Evolutionary conservation across 768 basidiomycete species (phyloP).

Genomic region (Collybia mongolica): DNA sequence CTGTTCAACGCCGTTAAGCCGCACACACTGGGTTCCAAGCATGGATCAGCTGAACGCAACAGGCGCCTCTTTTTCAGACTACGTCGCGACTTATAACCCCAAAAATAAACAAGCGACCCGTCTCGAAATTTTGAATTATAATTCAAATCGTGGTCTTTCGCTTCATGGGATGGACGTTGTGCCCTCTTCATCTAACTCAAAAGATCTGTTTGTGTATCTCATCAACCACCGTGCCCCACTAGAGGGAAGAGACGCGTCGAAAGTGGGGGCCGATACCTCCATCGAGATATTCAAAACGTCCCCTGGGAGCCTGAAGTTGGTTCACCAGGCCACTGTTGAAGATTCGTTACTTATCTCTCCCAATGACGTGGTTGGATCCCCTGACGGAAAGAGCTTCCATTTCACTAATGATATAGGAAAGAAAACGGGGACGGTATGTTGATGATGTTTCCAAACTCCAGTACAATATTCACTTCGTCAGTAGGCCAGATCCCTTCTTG

Average conservation of each 20-base stretch:
- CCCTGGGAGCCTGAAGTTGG: constrained; percentile 40
- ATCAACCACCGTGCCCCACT: constrained; percentile 67
- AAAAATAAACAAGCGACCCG: constrained; percentile 40
- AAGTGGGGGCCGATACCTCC: constrained; percentile 67
- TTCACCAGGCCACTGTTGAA: constrained; percentile 56
- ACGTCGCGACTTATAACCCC: constrained; percentile 61
- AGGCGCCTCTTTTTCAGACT: constrained; percentile 44
- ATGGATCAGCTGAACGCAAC: constrained; percentile 31
- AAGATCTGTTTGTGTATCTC: constrained; percentile 61
- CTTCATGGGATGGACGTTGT: constrained; percentile 73
- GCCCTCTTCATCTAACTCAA: constrained; percentile 43
- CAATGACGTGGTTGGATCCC: constrained; percentile 68
- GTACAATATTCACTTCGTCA: not conserved
- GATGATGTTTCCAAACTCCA: not conserved
- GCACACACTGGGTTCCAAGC: constrained; percentile 53
- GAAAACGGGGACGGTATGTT: constrained; percentile 54
- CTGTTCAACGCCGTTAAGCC: constrained; percentile 51
- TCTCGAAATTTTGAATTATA: constrained; percentile 40
- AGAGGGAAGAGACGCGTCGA: constrained; percentile 27
- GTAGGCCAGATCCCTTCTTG: constrained; percentile 13
- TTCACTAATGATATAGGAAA: constrained; percentile 66
- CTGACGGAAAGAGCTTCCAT: constrained; percentile 63
- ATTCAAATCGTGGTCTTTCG: constrained; percentile 43
- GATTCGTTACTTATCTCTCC: constrained; percentile 60
- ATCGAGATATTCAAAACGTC: constrained; percentile 68